Conservation (phyloP, 257 asterid species). For the Solanum raphanifolium region DNA sequence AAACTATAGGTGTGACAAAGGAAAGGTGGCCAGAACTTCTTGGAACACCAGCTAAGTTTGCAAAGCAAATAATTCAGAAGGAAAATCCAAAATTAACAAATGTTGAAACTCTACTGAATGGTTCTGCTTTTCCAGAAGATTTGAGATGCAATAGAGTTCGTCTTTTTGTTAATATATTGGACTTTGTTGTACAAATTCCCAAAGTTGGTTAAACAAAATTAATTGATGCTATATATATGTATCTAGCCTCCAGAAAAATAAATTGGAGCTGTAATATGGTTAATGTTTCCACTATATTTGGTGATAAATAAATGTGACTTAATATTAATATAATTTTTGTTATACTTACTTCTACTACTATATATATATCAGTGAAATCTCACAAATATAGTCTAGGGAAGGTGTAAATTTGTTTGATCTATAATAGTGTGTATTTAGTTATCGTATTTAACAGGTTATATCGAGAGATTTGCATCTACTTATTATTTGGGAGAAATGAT, state of each 20-base stretch:
- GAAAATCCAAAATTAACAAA: background rate
- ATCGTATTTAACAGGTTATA: background rate
- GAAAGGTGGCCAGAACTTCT: background rate
- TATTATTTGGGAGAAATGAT: no score
- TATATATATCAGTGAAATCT: background rate
- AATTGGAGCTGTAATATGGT: background rate
- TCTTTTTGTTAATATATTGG: background rate
- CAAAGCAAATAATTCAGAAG: background rate
- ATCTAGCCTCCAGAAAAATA: background rate
- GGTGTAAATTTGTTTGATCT: background rate
- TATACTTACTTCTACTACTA: background rate
- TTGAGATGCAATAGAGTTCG: background rate
- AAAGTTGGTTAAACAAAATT: background rate
- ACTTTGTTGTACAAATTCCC: background rate
- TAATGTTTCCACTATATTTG: background rate
- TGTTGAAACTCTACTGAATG: background rate
- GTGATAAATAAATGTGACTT: background rate
- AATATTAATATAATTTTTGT: background rate
- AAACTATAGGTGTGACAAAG: background rate
- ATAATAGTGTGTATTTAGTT: no score
- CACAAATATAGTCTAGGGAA: background rate
- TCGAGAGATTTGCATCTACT: background rate
- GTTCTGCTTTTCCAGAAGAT: background rate
- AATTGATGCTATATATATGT: background rate
- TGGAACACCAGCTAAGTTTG: background rate